Evolutionary conservation across 2,329 filamentous ascomycete genomes (phyloP), one percentile per base, ranked within the genome.

Genomic region (Westerdykella sp.): DNA sequence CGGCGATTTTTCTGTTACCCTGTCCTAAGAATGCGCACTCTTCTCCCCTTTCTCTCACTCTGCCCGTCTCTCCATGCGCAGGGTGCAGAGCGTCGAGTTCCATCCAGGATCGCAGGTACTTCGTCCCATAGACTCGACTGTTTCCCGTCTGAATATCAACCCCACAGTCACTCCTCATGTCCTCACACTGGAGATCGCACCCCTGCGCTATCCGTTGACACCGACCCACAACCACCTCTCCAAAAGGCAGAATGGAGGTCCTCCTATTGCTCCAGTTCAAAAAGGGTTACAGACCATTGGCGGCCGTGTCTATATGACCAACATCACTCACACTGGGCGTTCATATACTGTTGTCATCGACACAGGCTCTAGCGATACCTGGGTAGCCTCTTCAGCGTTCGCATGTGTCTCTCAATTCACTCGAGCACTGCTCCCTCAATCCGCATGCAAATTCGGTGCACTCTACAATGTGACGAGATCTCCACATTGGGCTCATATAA

Each of bases 301-400:
- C 6, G 56, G 59, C 12, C 49, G 59, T 22, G 53, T 64, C 11
- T 63, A 63, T 43, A 57, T 62, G 49, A 54, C 53, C n/a, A 54
- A 52, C 22, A 41, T 60, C n/a, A 56, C 51, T 2, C 36, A 62
- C 15, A 51, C 43, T 13, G 39, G 14, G 7, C 31, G 42, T 2
- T 15, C 42, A 5, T 58, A 60, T 36, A 53, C 51, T 5, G 40
- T 61, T 31, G 55, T 62, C 9, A 49, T 62, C 39, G 59, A 62
- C 37, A 59, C 59, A 2, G 59, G 59, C 12, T 50, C 43, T 23
- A 47, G 47, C 7, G 59, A 64, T 32, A 64, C 56, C 2, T 64
- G 59, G 57, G 39, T 55, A 23, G 55, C 56, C 2, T 40, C 42
- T 1, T 38, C 44, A 3, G 25, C 18, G 14, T 58, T 59, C 37